phyloP scores from a whole-genome alignment of 2,329 filamentous ascomycete species.

The Fusarium sp. region DNA sequence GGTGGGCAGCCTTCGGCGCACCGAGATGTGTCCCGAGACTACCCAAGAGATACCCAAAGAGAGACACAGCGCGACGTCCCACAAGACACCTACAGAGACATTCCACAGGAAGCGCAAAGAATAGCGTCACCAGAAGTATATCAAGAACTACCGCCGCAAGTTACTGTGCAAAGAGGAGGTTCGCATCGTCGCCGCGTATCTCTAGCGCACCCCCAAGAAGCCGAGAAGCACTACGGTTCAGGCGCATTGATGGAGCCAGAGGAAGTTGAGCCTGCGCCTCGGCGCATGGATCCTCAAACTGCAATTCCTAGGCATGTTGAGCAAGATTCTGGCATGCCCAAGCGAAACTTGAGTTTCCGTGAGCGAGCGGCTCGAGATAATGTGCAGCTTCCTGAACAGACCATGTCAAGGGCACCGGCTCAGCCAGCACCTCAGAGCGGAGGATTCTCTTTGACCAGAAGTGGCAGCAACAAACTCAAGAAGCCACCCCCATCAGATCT shows the following conservation, averaged over 20 bases:
- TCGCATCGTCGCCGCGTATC: constrained; percentile 41
- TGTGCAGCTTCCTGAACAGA: constrained; percentile 52
- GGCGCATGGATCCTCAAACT: constrained; percentile 43
- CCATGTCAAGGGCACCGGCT: constrained; percentile 43
- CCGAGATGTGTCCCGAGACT: constrained; percentile 34
- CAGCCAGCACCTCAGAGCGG: constrained; percentile 51
- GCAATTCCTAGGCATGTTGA: constrained; percentile 62
- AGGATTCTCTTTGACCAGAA: constrained; percentile 59
- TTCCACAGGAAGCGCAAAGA: constrained; percentile 25
- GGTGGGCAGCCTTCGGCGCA: constrained; percentile 28
- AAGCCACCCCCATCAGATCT: constrained; percentile 69
- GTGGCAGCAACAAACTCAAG: constrained; percentile 69
- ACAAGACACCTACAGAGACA: constrained; percentile 26
- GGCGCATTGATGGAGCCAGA: constrained; percentile 42
- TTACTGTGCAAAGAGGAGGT: constrained; percentile 34
- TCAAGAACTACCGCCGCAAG: constrained; percentile 29
- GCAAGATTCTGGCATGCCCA: constrained; percentile 56
- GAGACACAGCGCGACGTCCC: constrained; percentile 18
- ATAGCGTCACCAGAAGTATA: constrained; percentile 36
- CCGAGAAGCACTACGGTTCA: constrained; percentile 40
- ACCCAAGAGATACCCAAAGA: constrained; percentile 28
- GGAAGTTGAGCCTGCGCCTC: constrained; percentile 25
- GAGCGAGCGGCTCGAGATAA: constrained; percentile 66
- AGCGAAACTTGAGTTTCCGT: constrained; percentile 72
- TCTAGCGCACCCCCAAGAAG: constrained; percentile 40